phyloP scores from a whole-genome alignment of 768 basidiomycete genomes.

The Hypsizygus marmoreus region DNA sequence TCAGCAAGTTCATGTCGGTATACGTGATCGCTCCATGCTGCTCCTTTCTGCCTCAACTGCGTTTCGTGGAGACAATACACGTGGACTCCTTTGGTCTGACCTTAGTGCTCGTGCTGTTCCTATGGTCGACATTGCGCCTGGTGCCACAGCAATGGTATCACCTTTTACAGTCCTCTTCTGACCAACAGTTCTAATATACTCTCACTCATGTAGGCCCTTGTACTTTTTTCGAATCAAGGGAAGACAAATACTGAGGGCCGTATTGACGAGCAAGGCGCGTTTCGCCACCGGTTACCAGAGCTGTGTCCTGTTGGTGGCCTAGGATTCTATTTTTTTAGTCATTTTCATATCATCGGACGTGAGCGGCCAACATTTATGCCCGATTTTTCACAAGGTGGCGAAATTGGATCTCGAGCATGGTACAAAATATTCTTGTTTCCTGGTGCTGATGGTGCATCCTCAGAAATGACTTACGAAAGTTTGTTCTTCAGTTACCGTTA shows the following conservation, averaged over 20 bases:
- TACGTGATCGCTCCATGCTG: constrained; percentile 32
- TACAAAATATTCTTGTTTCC: constrained; percentile 15
- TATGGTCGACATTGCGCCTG: constrained; percentile 19
- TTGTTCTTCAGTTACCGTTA: constrained; percentile 1
- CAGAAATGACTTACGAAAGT: constrained; percentile 32
- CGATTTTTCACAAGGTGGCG: constrained; percentile 13
- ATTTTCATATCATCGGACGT: constrained; percentile 26
- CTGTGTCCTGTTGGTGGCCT: constrained; percentile 20
- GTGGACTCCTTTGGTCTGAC: constrained; percentile 26
- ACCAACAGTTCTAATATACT: too few species aligned
- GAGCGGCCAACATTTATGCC: constrained; percentile 14
- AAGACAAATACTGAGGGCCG: constrained; percentile 9
- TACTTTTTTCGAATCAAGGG: too few species aligned
- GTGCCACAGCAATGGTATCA: constrained; percentile 18
- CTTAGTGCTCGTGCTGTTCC: constrained; percentile 18
- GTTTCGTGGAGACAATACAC: constrained; percentile 29
- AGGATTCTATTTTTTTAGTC: constrained; percentile 7
- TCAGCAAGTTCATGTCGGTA: constrained; percentile 10
- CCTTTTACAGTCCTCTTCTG: constrained; percentile 1
- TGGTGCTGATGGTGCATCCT: background rate
- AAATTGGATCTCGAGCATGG: constrained; percentile 25
- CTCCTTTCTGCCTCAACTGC: constrained; percentile 26
- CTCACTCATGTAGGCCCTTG: too few species aligned
- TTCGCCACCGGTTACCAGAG: constrained; percentile 24
- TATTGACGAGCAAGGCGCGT: constrained; percentile 26